phyloP scores from a whole-genome alignment of 169 alveolate species.

The Plasmodium inui region DNA sequence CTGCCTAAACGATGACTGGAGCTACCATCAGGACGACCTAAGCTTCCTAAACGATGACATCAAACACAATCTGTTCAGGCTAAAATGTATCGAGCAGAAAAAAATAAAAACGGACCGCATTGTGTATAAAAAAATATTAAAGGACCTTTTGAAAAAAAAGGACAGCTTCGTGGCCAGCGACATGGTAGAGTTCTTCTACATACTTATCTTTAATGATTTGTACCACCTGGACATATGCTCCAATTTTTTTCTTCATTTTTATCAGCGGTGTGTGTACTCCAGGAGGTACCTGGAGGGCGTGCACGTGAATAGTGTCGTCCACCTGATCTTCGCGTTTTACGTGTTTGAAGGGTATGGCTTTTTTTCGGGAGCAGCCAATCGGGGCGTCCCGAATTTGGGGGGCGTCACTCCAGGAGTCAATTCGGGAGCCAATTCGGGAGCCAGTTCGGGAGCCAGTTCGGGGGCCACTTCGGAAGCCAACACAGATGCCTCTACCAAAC shows the following conservation, averaged over 20 bases:
- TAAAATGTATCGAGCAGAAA: slow-evolving; percentile 74
- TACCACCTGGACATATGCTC: slow-evolving; percentile 62
- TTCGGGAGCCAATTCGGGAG: background rate
- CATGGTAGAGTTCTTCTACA: slow-evolving; percentile 41
- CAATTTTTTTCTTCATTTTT: slow-evolving; percentile 63
- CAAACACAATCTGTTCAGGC: slow-evolving; percentile 52
- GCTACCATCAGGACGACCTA: background rate
- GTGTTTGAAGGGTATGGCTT: slow-evolving; percentile 54
- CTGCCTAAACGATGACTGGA: background rate
- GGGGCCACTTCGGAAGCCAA: background rate
- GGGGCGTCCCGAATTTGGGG: background rate
- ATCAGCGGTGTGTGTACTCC: slow-evolving; percentile 43
- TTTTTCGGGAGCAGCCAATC: background rate
- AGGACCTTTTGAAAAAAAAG: slow-evolving; percentile 51
- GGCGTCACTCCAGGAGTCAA: too few relatives aligned
- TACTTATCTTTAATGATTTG: slow-evolving; percentile 67
- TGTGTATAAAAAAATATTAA: slow-evolving; percentile 65
- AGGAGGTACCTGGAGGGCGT: slow-evolving; percentile 32
- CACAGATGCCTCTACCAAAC: background rate
- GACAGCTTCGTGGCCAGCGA: slow-evolving; percentile 63
- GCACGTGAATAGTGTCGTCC: slow-evolving; percentile 67
- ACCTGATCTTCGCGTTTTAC: slow-evolving; percentile 43
- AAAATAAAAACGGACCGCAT: slow-evolving; percentile 74
- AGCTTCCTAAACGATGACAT: slow-evolving; percentile 49
- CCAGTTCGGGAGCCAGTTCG: too few relatives aligned